Base-by-base conservation (phyloP, 2,329 filamentous ascomycete species). In the Monilinia laxa region DNA sequence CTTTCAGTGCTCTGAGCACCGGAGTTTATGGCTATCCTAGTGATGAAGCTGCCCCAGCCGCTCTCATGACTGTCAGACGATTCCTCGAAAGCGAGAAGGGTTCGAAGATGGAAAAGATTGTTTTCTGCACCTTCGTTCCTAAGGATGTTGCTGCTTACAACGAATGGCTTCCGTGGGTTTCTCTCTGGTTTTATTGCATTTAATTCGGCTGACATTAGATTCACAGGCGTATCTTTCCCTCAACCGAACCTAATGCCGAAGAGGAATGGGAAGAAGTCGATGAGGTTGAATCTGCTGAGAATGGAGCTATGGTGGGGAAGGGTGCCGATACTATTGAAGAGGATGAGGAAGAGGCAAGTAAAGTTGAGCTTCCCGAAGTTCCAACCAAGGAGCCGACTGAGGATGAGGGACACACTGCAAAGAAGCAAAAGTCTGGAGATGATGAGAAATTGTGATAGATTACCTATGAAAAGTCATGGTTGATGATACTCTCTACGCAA, bases 11-110 rank as follows among this genome's bases (percentile, higher is more conserved):
- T 25, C 84, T 98, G 68, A 96, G 93, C 75, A 97, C 94, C 0
- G 95, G 94, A 0, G 78, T 97, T 1, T 98, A 97, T 75, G 92
- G 92, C 0, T 98, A 96, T 75, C 94, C 94, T 0, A 90, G 86
- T 72, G 70, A 75, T 0, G 84, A 88, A 52, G 95, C 94, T 0
- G 92, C 92, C 0, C 77, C 81, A n/a, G 83, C 89, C 12, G 95
- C 92, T 1, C 83, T 90, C 63, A 80, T 83, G 42, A 78, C 84
- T 1, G 83, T 88, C 12, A 81, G 83, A 65, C 75, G 79, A 47
- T 89, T 86, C 69, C 73, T 89, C n/a, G 81, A 83, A 23, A 75
- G 78, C 5, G 72, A 80, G 5, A 73, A 80, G 16, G 81, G 80
- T 1, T 67, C 75, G 28, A 84, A 82, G 72, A 77, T 97, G 40